Conservation (phyloP, 2,329 filamentous ascomycete genomes). For the Verticillium longisporum region DNA sequence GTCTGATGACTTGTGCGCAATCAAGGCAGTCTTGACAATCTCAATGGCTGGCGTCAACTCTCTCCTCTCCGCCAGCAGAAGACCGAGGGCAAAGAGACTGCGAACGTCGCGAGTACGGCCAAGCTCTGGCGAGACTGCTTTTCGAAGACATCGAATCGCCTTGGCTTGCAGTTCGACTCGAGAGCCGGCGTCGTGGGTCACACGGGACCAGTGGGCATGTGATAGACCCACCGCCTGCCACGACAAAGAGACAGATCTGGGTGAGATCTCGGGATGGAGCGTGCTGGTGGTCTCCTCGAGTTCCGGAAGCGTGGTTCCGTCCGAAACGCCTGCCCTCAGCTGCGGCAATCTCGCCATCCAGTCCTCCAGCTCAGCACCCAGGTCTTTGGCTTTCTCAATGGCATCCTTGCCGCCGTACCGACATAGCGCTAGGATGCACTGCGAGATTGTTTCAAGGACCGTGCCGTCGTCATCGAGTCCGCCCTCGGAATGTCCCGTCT, state of each 20-base stretch:
- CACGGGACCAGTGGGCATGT: constrained; percentile 78
- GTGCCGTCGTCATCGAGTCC: constrained; percentile 73
- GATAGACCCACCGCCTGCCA: constrained; percentile 84
- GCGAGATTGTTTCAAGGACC: constrained; percentile 69
- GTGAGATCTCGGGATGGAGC: constrained; percentile 42
- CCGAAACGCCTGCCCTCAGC: constrained; percentile 19
- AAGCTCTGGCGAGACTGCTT: constrained; percentile 61
- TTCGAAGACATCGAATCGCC: constrained; percentile 69
- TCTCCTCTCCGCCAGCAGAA: constrained; percentile 83
- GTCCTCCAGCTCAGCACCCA: constrained; percentile 65
- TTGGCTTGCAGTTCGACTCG: constrained; percentile 69
- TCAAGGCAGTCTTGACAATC: constrained; percentile 69
- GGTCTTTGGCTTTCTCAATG: constrained; percentile 68
- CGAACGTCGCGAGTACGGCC: constrained; percentile 64
- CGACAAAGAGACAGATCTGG: constrained; percentile 57
- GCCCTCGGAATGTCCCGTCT: constrained; percentile 63
- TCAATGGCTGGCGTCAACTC: constrained; percentile 77
- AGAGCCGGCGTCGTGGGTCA: constrained; percentile 67
- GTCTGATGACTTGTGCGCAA: constrained; percentile 45
- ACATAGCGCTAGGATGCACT: constrained; percentile 75
- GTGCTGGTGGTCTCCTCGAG: constrained; percentile 22
- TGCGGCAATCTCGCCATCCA: constrained; percentile 60
- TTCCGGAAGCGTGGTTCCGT: constrained; percentile 20
- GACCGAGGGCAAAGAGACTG: constrained; percentile 70
- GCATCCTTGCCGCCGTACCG: constrained; percentile 70